Conservation (phyloP, 2,329 filamentous ascomycete species). For the Cercospora canescens region DNA sequence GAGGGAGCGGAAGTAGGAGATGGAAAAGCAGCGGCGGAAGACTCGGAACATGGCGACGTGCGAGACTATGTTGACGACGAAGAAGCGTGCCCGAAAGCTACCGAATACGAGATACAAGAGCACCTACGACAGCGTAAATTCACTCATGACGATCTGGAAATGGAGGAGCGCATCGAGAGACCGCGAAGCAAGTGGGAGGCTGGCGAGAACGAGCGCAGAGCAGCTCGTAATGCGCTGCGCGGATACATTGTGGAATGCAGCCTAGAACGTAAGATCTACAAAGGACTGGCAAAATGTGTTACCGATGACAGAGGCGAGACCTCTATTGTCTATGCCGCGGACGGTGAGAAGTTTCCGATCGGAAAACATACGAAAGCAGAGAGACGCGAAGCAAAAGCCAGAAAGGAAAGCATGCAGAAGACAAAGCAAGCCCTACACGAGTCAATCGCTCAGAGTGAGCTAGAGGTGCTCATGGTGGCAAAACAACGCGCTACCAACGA, state of each 20-base stretch:
- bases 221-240: conserved; percentile 12
- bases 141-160: conserved; percentile 1
- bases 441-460: conserved; percentile 8
- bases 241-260: conserved; percentile 8
- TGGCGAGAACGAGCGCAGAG: conserved; percentile 1
- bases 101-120: background rate
- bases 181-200: background rate
- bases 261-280: conserved; percentile 9
- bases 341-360: conserved; percentile 13
- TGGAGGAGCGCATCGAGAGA: background rate
- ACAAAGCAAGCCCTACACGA: conserved; percentile 2
- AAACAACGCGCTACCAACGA: background rate
- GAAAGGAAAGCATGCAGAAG: background rate
- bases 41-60: background rate
- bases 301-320: conserved; percentile 1
- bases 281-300: conserved; percentile 13
- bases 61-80: background rate
- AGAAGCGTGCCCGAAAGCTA: background rate
- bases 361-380: conserved; percentile 2
- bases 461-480: background rate
- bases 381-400: conserved; percentile 4
- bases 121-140: background rate
- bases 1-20: background rate
- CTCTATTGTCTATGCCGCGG: conserved; percentile 5
- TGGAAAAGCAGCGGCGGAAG: background rate